Base-by-base conservation (phyloP, 78 protist genomes). In the Chrysochromulina tobinii region DNA sequence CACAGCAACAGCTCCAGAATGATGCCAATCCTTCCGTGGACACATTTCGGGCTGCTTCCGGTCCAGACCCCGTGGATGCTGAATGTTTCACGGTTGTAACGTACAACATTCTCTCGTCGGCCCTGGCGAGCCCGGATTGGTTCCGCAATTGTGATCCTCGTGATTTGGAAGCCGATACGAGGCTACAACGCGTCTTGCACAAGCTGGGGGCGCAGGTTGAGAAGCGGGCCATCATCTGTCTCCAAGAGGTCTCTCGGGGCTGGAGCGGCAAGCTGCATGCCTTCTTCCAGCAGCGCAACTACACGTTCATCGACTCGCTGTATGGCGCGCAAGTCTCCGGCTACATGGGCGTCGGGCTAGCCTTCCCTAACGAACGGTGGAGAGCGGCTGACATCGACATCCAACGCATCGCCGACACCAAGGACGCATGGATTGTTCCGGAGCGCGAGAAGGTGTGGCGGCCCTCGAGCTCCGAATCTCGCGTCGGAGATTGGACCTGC, bases 101-200 rank as follows among this genome's bases (percentile, higher is more conserved):
- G 59, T 75, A 75, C 84, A 75, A 75, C 84, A 27, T 75, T 9
- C 84, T 75, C 84, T 75, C 84, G 27, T 75, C 84, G 59, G 27
- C 14, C 84, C 84, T 75, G 23, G 25, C 50, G n/a, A 27, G 14
- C 11, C 84, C 84, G 59, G 1, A 4, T 18, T n/a, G 51, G 58
- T 75, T 51, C 59, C 14, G 7, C 15, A 7, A 14, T 38, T 75
- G 84, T 58, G 54, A 18, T 15, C 84, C 84, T 1, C 23, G 23
- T 7, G 84, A 48, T 4, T 58, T 75, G 12, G 48, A 51, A 18
- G 50, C 84, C 9, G 21, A 18, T 2, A 5, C 17, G 59, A 57
- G 84, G 27, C 84, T 75, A 3, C 50, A 7, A 27, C 84, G 84
- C 84, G 25, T 75, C 25, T 6, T n/a, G 79, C 5, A 3, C 3